Evolutionary conservation across 148 eudicot genomes (phyloP), one percentile per base, ranked within the genome.

Genomic region (Rheum nobile): DNA sequence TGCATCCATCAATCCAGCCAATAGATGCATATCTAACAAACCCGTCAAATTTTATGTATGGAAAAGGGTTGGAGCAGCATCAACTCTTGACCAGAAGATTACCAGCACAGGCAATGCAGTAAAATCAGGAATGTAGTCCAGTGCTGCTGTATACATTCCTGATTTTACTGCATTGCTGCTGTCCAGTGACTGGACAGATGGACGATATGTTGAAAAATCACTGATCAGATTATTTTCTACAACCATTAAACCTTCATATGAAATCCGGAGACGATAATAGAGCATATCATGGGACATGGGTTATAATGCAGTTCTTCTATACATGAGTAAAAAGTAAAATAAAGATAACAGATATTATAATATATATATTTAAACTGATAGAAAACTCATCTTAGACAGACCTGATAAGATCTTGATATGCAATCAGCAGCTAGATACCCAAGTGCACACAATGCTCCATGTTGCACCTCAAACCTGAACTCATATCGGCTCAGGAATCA

Each of bases 361-460:
- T 6, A 32, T 4, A 32, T 4, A 32, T 32, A 57, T 57, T 24
- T 28, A 26, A 55, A 26, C 31, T 55, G 31, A 55, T 31, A 63
- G 4, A 63, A 31, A 63, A 59, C 0, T 32, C 21, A 65, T 65
- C 39, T n/a, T 34, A 34, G 76, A 78, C 86, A 79, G 78, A 94
- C 98, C 86, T 81, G 77, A 78, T 85, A 78, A 71, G 80, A 79
- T 73, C 86, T 87, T 80, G 83, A 82, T 82, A 88, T 59, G 77
- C 82, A 85, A 75, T 91, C 96, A 55, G 98, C 96, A 72, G 88
- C 83, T 71, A 89, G 83, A 83, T 86, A 94, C 77, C 98, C 98
- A 71, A 94, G 77, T 26, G 93, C 91, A 84, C 93, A 88, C 71
- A 94, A 73, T 71, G 85, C 75, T 39, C 98, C 98, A 71, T 91